Base-by-base conservation (phyloP, 108 stramenopile genomes). In the Skeletonema marinoi region DNA sequence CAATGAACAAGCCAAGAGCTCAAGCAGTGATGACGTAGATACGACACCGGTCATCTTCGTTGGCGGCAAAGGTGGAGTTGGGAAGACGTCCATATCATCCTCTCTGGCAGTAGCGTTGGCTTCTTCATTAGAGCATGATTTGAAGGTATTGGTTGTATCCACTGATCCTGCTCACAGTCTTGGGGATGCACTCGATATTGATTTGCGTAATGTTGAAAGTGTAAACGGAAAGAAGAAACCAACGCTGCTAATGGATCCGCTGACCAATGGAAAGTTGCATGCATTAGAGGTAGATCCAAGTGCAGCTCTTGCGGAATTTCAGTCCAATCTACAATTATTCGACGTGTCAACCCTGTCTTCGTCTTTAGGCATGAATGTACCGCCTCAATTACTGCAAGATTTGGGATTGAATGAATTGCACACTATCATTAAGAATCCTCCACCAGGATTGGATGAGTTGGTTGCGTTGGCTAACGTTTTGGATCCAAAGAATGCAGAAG, bases 101-200 rank as follows among this genome's bases (percentile, higher is more conserved):
- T 81, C 97, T 10, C 81, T 98, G 30, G 97, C 97, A 0, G 90
- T 97, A 1, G 85, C 77, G 42, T 70, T 98, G 60, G 95, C 95
- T 0, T 85, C 88, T 4, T 74, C 73, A 7, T 17, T 69, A 13
- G 81, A 91, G 76, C 60, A 80, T 30, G 96, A 96, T 67, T 68
- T 88, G 64, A 90, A 92, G 42, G 91, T 96, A 1, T 73, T 94
- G 46, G 78, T 98, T 19, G 93, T 98, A n/a, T 96, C 95, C 3
- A 98, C 98, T 3, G 98, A 98, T 71, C 98, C 98, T n/a, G 98
- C 98, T 7, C 98, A 98, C 85, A 93, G 92, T 10, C 72, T 98
- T 58, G 96, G 95, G 3, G 98, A 98, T 87, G 98, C 98, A 10
- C 69, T 96, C 51, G 93, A 93, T 78, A 86, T 85, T 25, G 86